Base-by-base conservation (phyloP, 305 asterid species). In the Withania somnifera region DNA sequence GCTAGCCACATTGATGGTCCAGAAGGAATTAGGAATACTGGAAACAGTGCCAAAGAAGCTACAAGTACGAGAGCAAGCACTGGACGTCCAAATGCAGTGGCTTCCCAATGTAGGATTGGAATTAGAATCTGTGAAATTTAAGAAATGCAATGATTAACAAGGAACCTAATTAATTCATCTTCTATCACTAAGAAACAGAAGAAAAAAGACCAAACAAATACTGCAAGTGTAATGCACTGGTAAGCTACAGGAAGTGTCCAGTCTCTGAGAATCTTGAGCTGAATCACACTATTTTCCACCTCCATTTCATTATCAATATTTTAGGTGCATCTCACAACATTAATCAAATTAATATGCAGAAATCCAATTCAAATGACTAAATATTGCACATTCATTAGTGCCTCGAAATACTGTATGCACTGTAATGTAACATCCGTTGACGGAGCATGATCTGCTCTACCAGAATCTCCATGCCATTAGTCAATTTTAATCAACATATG, bases 1-100 rank as follows among this genome's bases (percentile, higher is more conserved):
- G 97, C 95, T 69, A 93, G 84, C 97, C 97, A 93, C 97, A 93
- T 91, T 17, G 97, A 91, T 85, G 97, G 97, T 67, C 92, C 94
- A 42, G 97, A 93, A 67, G 94, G 97, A 60, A 93, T 83, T 63
- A 93, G 82, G 57, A 90, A 82, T 66, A 89, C 90, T 2, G 97
- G 97, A 82, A 93, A 90, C 60, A 93, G 83, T 8, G 94, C 95
- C 92, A 93, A 82, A 57, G 97, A 93, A 84, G 90, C 97, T 47
- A 89, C 90, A 32, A 93, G 91, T 76, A 93, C 90, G 28, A 93
- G 86, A 34, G 97, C 93, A 19, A 93, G 95, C 54, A 84, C 87
- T 17, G 93, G 91, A 79, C 90, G 96, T 69, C 94, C 92, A 88
- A 93, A 93, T 40, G 93, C 89, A 81, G 91, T 91, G 82, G 97